Conservation (phyloP, 2,329 filamentous ascomycete genomes). For the Epichloe gansuensis region DNA sequence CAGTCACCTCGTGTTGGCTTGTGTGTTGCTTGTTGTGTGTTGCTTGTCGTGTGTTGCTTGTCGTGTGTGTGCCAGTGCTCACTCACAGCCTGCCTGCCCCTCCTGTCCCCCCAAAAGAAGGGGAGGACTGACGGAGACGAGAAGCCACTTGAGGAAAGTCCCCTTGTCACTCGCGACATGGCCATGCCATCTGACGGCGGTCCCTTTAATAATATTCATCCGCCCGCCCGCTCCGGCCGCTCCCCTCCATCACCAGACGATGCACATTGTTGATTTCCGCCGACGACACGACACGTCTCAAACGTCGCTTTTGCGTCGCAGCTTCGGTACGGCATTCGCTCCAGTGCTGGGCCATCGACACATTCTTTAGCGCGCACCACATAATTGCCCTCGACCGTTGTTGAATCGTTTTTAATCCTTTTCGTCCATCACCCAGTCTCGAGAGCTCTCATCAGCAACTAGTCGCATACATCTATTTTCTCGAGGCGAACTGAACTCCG, state of each 20-base stretch:
- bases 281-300: conserved; percentile 1
- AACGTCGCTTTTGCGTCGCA: conserved; percentile 3
- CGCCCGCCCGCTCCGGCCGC: neutral
- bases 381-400: neutral
- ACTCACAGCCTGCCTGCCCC: neutral
- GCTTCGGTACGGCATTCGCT: neutral
- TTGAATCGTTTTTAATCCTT: neutral
- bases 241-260: neutral
- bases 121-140: neutral
- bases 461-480: neutral
- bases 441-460: neutral
- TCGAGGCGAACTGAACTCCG: neutral
- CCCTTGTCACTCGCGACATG: neutral
- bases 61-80: neutral
- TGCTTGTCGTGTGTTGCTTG: neutral
- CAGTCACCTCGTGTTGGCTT: neutral
- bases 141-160: neutral
- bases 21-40: neutral
- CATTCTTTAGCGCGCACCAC: neutral
- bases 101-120: neutral
- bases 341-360: neutral
- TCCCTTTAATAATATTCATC: conserved; percentile 3
- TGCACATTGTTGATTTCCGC: neutral
- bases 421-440: neutral
- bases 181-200: neutral